These are phyloP conservation scores for Wickerhamiella domercqiae DNA, from an alignment of 805 yeast species.

Conservation along the genomic window DNA sequence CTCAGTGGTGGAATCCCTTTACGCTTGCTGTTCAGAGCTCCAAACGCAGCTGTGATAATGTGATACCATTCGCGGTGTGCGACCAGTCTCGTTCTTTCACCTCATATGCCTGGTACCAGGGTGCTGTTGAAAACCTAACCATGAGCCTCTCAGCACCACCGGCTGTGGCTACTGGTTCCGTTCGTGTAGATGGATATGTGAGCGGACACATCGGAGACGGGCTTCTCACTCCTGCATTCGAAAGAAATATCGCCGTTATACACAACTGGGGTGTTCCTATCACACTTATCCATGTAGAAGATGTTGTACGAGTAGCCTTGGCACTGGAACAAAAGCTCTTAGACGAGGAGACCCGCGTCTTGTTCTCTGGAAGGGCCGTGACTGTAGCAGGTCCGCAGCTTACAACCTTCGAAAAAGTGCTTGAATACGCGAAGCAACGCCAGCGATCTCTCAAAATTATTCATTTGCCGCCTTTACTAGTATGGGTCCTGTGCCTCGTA, in stretches of 20 bases:
- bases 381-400: constrained; percentile 13
- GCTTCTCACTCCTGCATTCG: constrained; percentile 16
- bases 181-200: constrained; percentile 17
- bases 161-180: constrained; percentile 10
- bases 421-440: constrained; percentile 11
- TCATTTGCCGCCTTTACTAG: constrained; percentile 15
- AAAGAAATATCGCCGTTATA: constrained; percentile 10
- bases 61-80: constrained; percentile 2
- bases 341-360: constrained; percentile 14
- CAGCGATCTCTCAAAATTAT: constrained; percentile 9
- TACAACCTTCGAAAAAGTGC: constrained; percentile 16
- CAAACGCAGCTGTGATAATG: constrained; percentile 4
- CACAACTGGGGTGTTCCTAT: constrained; percentile 18
- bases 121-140: constrained; percentile 14
- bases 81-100: constrained; percentile 15
- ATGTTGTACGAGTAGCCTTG: constrained; percentile 30
- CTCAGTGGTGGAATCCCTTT: constrained; percentile 12
- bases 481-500: constrained; percentile 11
- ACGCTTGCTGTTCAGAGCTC: constrained; percentile 2
- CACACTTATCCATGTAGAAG: constrained; percentile 22
- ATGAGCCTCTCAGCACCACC: constrained; percentile 1
- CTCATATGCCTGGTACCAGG: constrained; percentile 19
- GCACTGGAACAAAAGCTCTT: constrained; percentile 20
- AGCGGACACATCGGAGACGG: constrained; percentile 20
- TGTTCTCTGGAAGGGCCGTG: constrained; percentile 9